phyloP scores from a whole-genome alignment of 1,139 yeast genomes.

The Suhomyces bokatorum region DNA sequence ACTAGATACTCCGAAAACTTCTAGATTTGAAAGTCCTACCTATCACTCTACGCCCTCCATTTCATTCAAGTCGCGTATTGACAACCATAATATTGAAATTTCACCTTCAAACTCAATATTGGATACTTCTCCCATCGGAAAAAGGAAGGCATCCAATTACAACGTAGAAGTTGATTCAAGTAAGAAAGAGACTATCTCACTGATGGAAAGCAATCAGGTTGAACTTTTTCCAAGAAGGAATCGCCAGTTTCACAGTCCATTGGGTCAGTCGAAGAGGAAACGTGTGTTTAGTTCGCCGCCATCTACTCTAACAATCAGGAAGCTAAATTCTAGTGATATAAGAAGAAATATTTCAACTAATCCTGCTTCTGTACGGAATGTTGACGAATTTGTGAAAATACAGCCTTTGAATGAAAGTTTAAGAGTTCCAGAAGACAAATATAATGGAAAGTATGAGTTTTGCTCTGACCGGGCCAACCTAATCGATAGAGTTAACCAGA shows the following conservation, averaged over 20 bases:
- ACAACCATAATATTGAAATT: too few relatives aligned
- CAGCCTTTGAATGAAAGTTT: too few relatives aligned
- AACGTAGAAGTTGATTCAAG: too few relatives aligned
- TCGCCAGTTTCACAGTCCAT: background rate
- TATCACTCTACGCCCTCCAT: background rate
- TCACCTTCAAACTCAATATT: too few relatives aligned
- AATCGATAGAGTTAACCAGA: constrained; percentile 19
- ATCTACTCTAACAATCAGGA: constrained; percentile 12
- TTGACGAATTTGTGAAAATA: background rate
- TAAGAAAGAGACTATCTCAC: too few relatives aligned
- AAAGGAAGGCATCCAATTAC: too few relatives aligned
- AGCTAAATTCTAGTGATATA: constrained; percentile 4
- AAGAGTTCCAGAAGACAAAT: background rate
- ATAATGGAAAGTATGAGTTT: background rate
- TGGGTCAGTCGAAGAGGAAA: background rate
- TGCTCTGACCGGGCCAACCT: constrained; percentile 16
- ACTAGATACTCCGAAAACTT: constrained; percentile 15
- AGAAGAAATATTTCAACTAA: background rate
- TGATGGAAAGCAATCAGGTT: too few relatives aligned
- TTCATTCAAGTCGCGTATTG: background rate
- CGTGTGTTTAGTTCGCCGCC: constrained; percentile 12
- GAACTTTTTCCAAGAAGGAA: background rate
- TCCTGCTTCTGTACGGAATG: background rate
- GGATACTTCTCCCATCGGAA: too few relatives aligned
- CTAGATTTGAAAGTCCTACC: constrained; percentile 6